Evolutionary conservation across 345 rosid genomes (phyloP), one percentile per base, ranked within the genome.

Genomic region (Camelina laxa): DNA sequence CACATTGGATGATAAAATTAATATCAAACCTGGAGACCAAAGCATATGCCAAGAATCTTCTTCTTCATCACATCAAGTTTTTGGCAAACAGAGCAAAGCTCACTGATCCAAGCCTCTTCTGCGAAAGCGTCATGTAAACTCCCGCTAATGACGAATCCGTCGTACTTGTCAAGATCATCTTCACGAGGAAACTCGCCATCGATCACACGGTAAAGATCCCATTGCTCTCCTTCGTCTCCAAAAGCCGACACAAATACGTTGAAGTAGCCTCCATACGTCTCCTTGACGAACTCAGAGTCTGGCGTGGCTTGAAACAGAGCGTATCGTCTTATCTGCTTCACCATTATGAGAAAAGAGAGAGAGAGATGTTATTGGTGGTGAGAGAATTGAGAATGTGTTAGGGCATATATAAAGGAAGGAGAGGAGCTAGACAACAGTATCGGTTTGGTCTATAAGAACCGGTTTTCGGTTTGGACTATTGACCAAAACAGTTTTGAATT

Each of bases 21-120:
- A 50, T 33, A 65, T 31, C 38, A 53, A 68, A 91, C 97, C 94
- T 92, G 96, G 70, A 88, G 97, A 61, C 97, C 97, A 54, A 92
- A 92, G 91, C 96, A 92, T 74, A 92, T 82, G 6, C 96, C 96
- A 21, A 90, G 88, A 20, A 90, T 71, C 65, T 88, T 89, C 82
- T 88, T 88, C 79, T 81, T 74, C 97, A 89, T 87, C 73, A 82
- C 78, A 78, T 87, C 88, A 12, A 90, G 70, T 58, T 85, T 85
- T 48, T 80, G 85, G 53, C 86, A 53, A 31, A 92, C 75, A 66
- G 79, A 74, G 74, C 92, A 85, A 22, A 89, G 89, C 78, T 81
- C 81, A 67, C 83, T 72, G 65, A 92, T 85, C 97, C 96, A 92
- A 7, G 24, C 56, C 54, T 89, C 97, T 61, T 84, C 68, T 15